Evolutionary conservation across 1,284 basidiomycete species (phyloP).

Genomic region (Thecaphora thlaspeos): DNA sequence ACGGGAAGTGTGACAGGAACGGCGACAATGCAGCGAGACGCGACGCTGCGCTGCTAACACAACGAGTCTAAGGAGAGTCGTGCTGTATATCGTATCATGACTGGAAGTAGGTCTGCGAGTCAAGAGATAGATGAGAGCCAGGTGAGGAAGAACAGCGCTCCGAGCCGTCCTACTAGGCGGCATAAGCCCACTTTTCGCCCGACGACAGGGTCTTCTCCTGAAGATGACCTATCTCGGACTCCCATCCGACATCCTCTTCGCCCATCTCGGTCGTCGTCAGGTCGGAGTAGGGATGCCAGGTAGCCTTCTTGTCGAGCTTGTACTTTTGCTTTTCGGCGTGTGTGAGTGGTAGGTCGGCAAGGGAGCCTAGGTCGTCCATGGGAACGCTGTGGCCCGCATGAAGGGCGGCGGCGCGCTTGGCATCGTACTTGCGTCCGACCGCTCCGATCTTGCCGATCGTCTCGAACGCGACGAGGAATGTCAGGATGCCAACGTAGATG

Average conservation of each 20-base stretch:
- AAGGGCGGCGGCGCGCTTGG: constrained; percentile 25
- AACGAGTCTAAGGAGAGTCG: no score
- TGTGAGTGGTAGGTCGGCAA: not conserved
- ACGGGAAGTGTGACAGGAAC: no score
- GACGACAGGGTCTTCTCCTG: constrained; percentile 44
- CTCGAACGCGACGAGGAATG: constrained; percentile 43
- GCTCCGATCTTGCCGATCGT: constrained; percentile 54
- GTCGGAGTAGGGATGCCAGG: constrained; percentile 53
- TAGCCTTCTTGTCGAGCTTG: constrained; percentile 19
- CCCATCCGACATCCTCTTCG: constrained; percentile 56
- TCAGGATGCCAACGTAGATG: constrained; percentile 27
- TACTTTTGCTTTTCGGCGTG: constrained; percentile 5
- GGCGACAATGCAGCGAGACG: no score
- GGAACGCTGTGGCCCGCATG: constrained; percentile 7
- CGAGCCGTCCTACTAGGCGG: constrained; percentile 14
- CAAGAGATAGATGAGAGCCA: not conserved
- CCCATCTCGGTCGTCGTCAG: constrained; percentile 50
- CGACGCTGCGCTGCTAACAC: no score
- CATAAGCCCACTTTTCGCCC: constrained; percentile 49
- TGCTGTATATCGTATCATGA: no score
- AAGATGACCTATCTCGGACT: constrained; percentile 51
- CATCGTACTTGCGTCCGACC: constrained; percentile 41
- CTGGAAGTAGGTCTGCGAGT: no score
- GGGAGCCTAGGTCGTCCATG: constrained; percentile 5
- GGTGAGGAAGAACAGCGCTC: no score